phyloP scores from a whole-genome alignment of 495 filamentous ascomycete genomes.

The Podospora bellae-mahoneyi region DNA sequence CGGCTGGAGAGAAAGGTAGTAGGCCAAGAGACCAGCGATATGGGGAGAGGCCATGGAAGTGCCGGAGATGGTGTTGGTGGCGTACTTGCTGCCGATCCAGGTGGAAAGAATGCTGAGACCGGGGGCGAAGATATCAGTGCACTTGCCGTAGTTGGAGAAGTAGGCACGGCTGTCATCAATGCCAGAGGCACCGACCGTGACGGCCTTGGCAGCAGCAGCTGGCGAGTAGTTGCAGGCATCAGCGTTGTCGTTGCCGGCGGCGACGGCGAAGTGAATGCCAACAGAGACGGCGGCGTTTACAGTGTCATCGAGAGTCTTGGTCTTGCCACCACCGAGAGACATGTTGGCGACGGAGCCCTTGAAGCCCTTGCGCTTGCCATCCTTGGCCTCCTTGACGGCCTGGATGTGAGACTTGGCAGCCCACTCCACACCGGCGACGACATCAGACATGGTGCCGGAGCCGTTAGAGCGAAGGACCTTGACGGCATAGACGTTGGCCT shows the following conservation, averaged over 20 bases:
- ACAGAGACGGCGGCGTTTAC: conserved; percentile 89
- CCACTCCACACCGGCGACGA: conserved; percentile 97
- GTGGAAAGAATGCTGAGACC: conserved; percentile 95
- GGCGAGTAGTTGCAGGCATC: conserved; percentile 99
- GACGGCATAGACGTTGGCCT: conserved; percentile 92
- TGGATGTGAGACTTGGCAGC: conserved; percentile 76
- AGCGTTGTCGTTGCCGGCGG: conserved; percentile 96
- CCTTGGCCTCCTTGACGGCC: conserved; percentile 71
- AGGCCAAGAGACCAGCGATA: conserved; percentile 92
- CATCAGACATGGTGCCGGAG: conserved; percentile 97
- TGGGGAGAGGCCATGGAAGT: conserved; percentile 99
- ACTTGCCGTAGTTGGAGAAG: conserved; percentile 99
- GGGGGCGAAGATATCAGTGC: conserved; percentile 98
- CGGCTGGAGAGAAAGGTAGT: conserved; percentile 95
- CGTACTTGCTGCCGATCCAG: conserved; percentile 94
- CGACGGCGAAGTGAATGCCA: conserved; percentile 95
- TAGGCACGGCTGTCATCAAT: conserved; percentile 94
- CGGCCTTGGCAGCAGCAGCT: conserved; percentile 83
- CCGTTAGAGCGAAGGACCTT: conserved; percentile 98
- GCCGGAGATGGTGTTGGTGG: conserved; percentile 96
- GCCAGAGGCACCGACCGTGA: conserved; percentile 95
- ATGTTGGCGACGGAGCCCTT: conserved; percentile 99
- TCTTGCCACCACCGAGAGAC: conserved; percentile 96
- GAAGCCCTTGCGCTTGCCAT: conserved; percentile 85
- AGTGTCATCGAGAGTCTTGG: conserved; percentile 78